These are phyloP conservation scores for Withania somnifera DNA, from an alignment of 305 asterid species.

Conservation along the genomic window DNA sequence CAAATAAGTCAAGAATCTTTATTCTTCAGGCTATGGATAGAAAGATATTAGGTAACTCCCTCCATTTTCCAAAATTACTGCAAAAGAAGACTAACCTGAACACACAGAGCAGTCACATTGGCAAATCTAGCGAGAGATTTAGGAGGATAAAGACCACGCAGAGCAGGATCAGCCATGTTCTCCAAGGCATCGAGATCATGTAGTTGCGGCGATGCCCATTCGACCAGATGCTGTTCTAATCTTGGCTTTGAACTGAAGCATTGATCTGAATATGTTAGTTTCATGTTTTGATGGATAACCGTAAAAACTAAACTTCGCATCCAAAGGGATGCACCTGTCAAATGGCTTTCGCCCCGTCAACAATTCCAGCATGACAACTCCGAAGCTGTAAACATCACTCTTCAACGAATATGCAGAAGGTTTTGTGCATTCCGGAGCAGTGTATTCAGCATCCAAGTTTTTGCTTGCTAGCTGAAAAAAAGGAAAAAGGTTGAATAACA, in stretches of 20 bases:
- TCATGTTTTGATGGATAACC: not conserved
- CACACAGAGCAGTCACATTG: conserved; percentile 36
- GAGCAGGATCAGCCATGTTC: conserved; percentile 43
- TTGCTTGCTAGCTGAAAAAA: conserved; percentile 22
- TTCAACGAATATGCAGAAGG: conserved; percentile 26
- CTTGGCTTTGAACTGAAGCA: conserved; percentile 30
- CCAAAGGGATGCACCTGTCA: conserved; percentile 21
- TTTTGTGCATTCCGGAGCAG: conserved; percentile 42
- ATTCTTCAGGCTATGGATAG: not conserved
- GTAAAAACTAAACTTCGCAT: not conserved
- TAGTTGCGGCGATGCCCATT: conserved; percentile 51
- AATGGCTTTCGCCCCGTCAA: conserved; percentile 46
- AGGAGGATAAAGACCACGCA: conserved; percentile 46
- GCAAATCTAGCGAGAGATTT: conserved; percentile 47
- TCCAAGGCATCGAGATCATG: conserved; percentile 47
- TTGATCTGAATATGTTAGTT: not conserved
- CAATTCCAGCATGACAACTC: conserved; percentile 48
- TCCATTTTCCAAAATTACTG: not conserved
- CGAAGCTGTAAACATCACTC: conserved; percentile 52
- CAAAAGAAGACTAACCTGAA: conserved; percentile 27
- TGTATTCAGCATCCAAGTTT: conserved; percentile 27
- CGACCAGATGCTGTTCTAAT: conserved; percentile 32
- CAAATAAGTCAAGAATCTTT: not conserved
- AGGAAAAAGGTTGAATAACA: not conserved
- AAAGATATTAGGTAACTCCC: not conserved